Evolutionary conservation across 106 monocot species (phyloP), one percentile per base, ranked within the genome.

Genomic region (Acanthochlamys bracteata): DNA sequence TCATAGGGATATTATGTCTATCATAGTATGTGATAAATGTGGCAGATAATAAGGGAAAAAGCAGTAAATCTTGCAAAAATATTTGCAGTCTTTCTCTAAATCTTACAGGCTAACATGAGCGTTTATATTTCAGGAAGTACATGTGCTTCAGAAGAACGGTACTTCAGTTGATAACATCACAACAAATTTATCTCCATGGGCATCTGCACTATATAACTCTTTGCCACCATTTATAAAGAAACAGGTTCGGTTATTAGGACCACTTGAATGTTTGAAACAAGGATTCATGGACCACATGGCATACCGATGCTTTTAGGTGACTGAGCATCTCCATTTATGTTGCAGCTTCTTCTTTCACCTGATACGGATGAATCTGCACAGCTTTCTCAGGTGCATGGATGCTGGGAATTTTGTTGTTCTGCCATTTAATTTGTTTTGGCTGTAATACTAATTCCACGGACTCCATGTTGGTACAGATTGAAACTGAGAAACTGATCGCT

Each of bases 181-280:
- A 26, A 39, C 39, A 15, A 70, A 90, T 51, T 72, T 90, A 33
- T 90, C 90, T 73, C 85, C 90, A 42, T 90, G 85, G 90, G 90
- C 90, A 51, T 85, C 85, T 64, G 90, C 90, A 7, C 60, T 90
- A 55, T 85, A 78, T 41, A 69, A 83, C 55, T 90, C 76, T 69
- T 71, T 90, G 66, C 90, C 90, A 4, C 70, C 85, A 49, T 90
- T 85, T 49, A 72, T 90, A 39, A 82, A 74, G 75, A 82, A 66
- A 59, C 75, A 90, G 80, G 90, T 90, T n/a, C n/a, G n/a, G n/a
- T n/a, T n/a, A n/a, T n/a, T n/a, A n/a, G n/a, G n/a, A n/a, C n/a
- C n/a, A n/a, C n/a, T n/a, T n/a, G n/a, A n/a, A n/a, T n/a, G n/a
- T n/a, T n/a, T n/a, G n/a, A n/a, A n/a, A n/a, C n/a, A n/a, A n/a